Evolutionary conservation across 441 rosid species (phyloP).

Genomic region (Euphorbia corollata): DNA sequence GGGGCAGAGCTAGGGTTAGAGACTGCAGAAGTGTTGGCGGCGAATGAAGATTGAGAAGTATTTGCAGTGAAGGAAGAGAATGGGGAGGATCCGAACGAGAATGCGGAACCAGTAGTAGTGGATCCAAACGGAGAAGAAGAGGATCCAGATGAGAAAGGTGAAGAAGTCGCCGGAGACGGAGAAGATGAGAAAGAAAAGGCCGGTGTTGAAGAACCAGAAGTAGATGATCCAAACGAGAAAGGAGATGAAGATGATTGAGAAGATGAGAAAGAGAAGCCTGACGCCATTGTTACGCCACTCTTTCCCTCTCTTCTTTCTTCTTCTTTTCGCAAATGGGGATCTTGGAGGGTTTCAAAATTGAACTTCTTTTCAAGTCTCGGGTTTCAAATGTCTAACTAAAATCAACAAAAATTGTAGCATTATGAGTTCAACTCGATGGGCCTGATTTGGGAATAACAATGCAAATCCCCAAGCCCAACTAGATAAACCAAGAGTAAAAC

Average conservation of each 20-base stretch:
- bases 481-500: not conserved
- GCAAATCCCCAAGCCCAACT: not conserved
- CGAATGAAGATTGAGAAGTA: constrained; percentile 24
- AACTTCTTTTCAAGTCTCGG: too few species aligned
- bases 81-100: constrained; percentile 41
- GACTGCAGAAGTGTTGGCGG: constrained; percentile 7
- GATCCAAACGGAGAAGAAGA: constrained; percentile 26
- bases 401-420: not conserved
- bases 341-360: not conserved
- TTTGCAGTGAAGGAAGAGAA: constrained; percentile 23
- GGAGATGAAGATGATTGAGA: constrained; percentile 23
- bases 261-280: constrained; percentile 28
- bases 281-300: constrained; percentile 22
- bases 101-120: constrained; percentile 24
- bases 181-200: constrained; percentile 26
- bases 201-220: constrained; percentile 16
- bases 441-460: not conserved
- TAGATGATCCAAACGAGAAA: constrained; percentile 15
- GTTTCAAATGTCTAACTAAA: too few species aligned
- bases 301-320: not conserved
- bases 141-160: constrained; percentile 20
- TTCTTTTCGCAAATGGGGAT: not conserved
- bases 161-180: constrained; percentile 13
- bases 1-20: constrained; percentile 18
- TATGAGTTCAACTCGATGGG: not conserved